Evolutionary conservation across 2,329 filamentous ascomycete genomes (phyloP).

Genomic region (Colletotrichum sp.): DNA sequence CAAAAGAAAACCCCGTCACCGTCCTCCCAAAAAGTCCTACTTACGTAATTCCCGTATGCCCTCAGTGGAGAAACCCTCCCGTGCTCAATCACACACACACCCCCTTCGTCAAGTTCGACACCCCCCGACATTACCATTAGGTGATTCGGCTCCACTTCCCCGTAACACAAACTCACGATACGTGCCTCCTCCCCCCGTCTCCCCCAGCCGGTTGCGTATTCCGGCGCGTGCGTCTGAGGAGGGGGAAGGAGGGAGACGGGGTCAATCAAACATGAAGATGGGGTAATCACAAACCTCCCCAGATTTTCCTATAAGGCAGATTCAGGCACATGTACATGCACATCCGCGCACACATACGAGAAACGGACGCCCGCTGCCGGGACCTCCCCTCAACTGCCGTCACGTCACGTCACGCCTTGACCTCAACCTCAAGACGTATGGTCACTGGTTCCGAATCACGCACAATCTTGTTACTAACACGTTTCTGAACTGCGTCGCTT

Average conservation of each 20-base stretch:
- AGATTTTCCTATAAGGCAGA: neutral
- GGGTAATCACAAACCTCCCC: neutral
- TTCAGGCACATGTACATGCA: neutral
- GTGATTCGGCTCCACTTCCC: neutral
- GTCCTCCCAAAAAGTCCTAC: neutral
- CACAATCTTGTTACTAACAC: neutral
- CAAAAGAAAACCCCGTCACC: neutral
- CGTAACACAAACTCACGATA: neutral
- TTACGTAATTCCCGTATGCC: conserved; percentile 14
- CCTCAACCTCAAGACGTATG: neutral
- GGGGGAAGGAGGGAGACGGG: neutral
- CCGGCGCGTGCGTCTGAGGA: neutral
- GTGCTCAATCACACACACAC: neutral
- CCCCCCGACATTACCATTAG: neutral
- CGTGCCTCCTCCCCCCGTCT: neutral
- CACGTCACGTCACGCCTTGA: neutral
- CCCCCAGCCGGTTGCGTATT: neutral
- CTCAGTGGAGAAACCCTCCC: neutral
- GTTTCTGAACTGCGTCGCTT: neutral
- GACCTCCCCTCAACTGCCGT: neutral
- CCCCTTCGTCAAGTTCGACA: neutral
- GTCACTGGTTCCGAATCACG: neutral
- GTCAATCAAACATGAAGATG: neutral
- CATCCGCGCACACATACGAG: neutral
- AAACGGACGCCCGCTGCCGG: neutral